Evolutionary conservation across 345 rosid species (phyloP).

Genomic region (Pistacia atlantica): DNA sequence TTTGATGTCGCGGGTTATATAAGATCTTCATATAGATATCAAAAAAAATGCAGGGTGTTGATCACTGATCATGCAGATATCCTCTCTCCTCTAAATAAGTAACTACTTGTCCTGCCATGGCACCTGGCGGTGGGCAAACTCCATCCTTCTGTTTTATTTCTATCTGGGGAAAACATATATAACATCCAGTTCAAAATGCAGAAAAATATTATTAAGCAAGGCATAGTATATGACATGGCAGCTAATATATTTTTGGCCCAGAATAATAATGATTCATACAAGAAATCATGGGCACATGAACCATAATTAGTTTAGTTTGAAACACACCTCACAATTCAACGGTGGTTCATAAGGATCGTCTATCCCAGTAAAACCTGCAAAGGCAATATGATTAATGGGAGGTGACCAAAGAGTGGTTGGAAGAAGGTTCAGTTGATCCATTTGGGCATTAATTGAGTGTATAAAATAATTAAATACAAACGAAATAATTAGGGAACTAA

Average conservation of each 20-base stretch:
- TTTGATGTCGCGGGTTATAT: not conserved
- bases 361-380: slow-evolving; percentile 89
- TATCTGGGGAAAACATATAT: slow-evolving; percentile 44
- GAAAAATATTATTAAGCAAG: slow-evolving; percentile 2
- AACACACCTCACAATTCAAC: slow-evolving; percentile 71
- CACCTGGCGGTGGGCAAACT: slow-evolving; percentile 65
- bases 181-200: not conserved
- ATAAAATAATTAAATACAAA: not conserved
- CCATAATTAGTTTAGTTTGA: not conserved
- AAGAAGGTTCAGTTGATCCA: not conserved
- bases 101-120: slow-evolving; percentile 75
- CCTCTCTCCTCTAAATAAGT: slow-evolving; percentile 76
- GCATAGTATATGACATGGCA: no score
- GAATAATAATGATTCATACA: not conserved
- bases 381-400: not conserved
- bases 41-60: not conserved
- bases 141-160: slow-evolving; percentile 68
- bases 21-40: not conserved
- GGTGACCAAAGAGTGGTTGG: not conserved
- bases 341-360: slow-evolving; percentile 96
- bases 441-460: not conserved
- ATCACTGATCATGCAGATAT: slow-evolving; percentile 51
- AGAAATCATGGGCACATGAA: not conserved
- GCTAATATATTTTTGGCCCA: no score
- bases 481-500: not conserved